A percentile compares a stretch with the other conserved stretches of the same genome.
Evolutionary conservation across 2,329 filamentous ascomycete genomes (phyloP).

Genomic region (Aureobasidium mangrovei): DNA sequence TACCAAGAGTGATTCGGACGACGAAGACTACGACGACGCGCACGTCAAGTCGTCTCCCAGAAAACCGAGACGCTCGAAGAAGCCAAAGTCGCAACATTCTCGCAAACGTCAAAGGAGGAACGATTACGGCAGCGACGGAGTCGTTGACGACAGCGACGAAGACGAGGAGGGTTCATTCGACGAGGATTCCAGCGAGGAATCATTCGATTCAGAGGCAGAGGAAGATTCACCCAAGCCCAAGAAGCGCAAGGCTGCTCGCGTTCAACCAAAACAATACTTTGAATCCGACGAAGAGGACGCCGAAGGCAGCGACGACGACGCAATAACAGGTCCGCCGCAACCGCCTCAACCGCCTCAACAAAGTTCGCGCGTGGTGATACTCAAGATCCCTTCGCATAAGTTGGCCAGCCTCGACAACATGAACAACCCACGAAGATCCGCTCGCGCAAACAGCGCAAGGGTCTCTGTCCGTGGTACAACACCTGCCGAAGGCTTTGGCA

Average conservation of each 20-base stretch:
- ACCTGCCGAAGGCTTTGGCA: conserved; percentile 16
- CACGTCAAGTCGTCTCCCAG: conserved; percentile 19
- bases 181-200: conserved; percentile 30
- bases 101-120: conserved; percentile 29
- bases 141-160: conserved; percentile 33
- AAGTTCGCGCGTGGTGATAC: conserved; percentile 33
- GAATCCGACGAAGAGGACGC: conserved; percentile 40
- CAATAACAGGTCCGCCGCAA: conserved; percentile 8
- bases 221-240: conserved; percentile 44
- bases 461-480: conserved; percentile 17
- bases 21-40: conserved; percentile 27
- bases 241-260: conserved; percentile 47
- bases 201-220: conserved; percentile 21
- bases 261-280: conserved; percentile 44
- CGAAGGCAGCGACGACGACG: conserved; percentile 22
- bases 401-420: conserved; percentile 2
- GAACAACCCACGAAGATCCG: conserved; percentile 6
- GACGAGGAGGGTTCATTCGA: conserved; percentile 35
- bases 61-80: conserved; percentile 12
- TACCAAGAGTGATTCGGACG: conserved; percentile 30
- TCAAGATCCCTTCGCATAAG: conserved; percentile 26
- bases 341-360: conserved; percentile 19
- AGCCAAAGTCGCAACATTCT: conserved; percentile 17
- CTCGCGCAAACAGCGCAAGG: conserved; percentile 3
- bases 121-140: conserved; percentile 38